Conservation (phyloP, 1,139 yeast genomes). For the Pneumocystis carinii region DNA sequence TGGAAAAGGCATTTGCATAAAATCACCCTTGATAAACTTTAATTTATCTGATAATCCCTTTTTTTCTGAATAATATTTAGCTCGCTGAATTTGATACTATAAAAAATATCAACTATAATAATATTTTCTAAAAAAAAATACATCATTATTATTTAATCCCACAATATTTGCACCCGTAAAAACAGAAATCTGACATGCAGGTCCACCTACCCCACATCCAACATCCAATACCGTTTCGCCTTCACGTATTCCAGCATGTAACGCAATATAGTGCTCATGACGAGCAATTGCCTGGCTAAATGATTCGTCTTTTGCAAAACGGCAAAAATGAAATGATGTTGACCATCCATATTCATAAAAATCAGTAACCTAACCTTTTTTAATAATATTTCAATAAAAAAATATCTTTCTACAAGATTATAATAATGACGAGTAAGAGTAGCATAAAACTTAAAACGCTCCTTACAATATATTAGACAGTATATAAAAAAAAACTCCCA, state of each 20-base stretch:
- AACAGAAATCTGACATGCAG: slow-evolving; percentile 88
- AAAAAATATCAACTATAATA: not conserved
- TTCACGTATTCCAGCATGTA: slow-evolving; percentile 63
- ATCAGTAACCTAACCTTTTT: slow-evolving; percentile 10
- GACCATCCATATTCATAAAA: slow-evolving; percentile 98
- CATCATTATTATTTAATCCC: slow-evolving; percentile 93
- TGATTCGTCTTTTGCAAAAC: slow-evolving; percentile 86
- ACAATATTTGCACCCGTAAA: slow-evolving; percentile 77
- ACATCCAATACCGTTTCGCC: slow-evolving; percentile 87
- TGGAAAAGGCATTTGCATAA: slow-evolving; percentile 97
- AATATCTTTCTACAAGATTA: not conserved
- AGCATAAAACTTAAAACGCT: slow-evolving; percentile 31
- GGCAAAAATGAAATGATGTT: slow-evolving; percentile 92
- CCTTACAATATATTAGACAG: slow-evolving; percentile 88
- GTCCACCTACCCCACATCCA: slow-evolving; percentile 94
- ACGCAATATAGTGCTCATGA: slow-evolving; percentile 91
- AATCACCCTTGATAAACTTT: slow-evolving; percentile 88
- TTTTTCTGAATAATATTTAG: slow-evolving; percentile 60
- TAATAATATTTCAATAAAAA: not conserved
- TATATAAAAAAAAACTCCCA: slow-evolving; percentile 71
- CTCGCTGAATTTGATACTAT: slow-evolving; percentile 62
- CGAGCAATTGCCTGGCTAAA: slow-evolving; percentile 89
- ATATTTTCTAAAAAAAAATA: slow-evolving; percentile 24
- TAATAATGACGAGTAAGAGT: not conserved
- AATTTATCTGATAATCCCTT: slow-evolving; percentile 56